Evolutionary conservation across 1,284 basidiomycete species (phyloP).

Genomic region (Sporisorium scitamineum): DNA sequence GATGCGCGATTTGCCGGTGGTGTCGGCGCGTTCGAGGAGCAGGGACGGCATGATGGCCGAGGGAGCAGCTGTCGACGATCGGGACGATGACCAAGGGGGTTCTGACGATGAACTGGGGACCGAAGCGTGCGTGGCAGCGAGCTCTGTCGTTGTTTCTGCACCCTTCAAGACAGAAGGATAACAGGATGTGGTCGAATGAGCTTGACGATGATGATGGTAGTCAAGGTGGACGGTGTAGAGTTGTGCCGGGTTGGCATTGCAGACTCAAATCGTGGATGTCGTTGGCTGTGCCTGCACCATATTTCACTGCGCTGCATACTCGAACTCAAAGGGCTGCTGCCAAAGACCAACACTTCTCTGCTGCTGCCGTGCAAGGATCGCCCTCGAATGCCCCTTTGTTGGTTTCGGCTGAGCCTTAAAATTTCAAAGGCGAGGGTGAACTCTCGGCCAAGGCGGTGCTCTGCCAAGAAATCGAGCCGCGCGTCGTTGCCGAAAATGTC

Average conservation of each 20-base stretch:
- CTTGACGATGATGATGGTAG: background rate
- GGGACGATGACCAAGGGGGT: background rate
- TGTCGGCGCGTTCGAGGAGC: conserved; percentile 13
- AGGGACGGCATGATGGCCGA: conserved; percentile 20
- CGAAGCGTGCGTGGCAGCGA: background rate
- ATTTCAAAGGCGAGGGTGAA: background rate
- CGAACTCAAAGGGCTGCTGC: too few relatives aligned
- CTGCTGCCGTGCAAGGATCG: background rate
- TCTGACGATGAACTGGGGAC: too few relatives aligned
- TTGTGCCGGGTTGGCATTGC: background rate
- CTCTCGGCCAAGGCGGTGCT: conserved; percentile 5
- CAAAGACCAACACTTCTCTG: background rate
- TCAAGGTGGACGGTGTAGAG: background rate
- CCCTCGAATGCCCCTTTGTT: conserved; percentile 13
- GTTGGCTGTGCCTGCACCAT: background rate
- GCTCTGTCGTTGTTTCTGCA: background rate
- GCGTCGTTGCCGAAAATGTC: background rate
- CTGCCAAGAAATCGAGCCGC: conserved; percentile 6
- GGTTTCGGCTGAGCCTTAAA: conserved; percentile 7
- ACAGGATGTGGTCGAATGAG: background rate
- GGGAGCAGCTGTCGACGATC: background rate
- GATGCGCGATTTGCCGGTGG: conserved; percentile 32
- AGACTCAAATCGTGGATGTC: background rate
- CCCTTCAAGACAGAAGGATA: conserved; percentile 10
- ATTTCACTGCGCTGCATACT: background rate